These are phyloP conservation scores for Cytauxzoon felis DNA, from an alignment of 169 alveolate genomes.

Conservation along the genomic window DNA sequence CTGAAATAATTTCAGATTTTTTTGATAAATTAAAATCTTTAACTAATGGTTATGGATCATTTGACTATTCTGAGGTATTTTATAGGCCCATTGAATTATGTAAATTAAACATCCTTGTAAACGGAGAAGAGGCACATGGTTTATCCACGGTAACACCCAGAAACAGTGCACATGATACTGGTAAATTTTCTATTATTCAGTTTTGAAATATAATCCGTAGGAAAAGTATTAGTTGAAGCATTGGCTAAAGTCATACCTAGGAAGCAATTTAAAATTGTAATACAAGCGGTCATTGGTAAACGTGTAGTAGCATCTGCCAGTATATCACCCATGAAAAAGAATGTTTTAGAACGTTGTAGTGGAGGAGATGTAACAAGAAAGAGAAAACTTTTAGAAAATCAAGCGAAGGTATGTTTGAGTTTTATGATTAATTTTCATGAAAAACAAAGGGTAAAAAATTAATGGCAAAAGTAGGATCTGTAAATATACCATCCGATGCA, in stretches of 20 bases:
- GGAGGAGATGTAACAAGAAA: slow-evolving; percentile 93
- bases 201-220: slow-evolving; percentile 3
- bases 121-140: slow-evolving; percentile 85
- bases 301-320: slow-evolving; percentile 83
- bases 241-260: slow-evolving; percentile 83
- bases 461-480: slow-evolving; percentile 61
- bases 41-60: slow-evolving; percentile 85
- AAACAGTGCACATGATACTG: slow-evolving; percentile 70
- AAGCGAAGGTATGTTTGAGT: slow-evolving; percentile 75
- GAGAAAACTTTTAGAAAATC: slow-evolving; percentile 86
- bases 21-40: slow-evolving; percentile 84
- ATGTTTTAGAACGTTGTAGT: slow-evolving; percentile 89
- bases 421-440: background rate
- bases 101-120: slow-evolving; percentile 73
- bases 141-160: slow-evolving; percentile 79
- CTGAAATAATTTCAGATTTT: slow-evolving; percentile 88
- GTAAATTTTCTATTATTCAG: background rate
- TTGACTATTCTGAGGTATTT: slow-evolving; percentile 81
- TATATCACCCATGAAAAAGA: slow-evolving; percentile 84
- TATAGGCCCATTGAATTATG: slow-evolving; percentile 75
- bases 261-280: slow-evolving; percentile 83
- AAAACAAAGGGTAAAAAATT: slow-evolving; percentile 45
- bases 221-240: slow-evolving; percentile 71
- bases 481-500: slow-evolving; percentile 54
- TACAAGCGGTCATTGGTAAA: slow-evolving; percentile 86